Conservation (phyloP, 1,139 yeast genomes). For the Protomyces inundatus region DNA sequence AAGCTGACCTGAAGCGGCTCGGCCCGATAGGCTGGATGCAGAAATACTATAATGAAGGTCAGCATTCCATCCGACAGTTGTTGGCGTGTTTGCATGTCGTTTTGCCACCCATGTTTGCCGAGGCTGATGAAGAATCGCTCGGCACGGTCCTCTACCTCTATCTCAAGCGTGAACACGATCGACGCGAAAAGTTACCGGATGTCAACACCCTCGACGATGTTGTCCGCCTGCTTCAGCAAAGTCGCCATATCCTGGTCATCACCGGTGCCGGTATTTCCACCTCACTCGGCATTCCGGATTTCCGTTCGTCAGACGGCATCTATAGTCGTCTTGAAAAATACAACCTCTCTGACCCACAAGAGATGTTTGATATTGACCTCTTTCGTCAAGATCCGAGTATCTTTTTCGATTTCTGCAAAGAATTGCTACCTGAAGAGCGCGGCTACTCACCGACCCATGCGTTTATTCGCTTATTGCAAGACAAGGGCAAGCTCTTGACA, state of each 20-base stretch:
- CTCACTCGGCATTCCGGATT: constrained; percentile 88
- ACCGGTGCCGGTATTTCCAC: constrained; percentile 98
- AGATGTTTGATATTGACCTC: constrained; percentile 73
- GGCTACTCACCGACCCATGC: constrained; percentile 75
- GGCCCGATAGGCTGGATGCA: constrained; percentile 12
- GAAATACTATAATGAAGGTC: neutral
- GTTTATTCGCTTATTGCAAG: constrained; percentile 69
- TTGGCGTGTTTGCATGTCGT: constrained; percentile 3
- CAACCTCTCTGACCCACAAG: constrained; percentile 87
- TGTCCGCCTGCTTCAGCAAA: constrained; percentile 48
- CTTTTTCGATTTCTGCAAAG: constrained; percentile 81
- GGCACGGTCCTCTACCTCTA: constrained; percentile 13
- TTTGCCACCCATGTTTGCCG: constrained; percentile 6
- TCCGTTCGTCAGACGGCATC: constrained; percentile 83
- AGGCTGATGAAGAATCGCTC: neutral
- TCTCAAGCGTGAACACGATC: constrained; percentile 8
- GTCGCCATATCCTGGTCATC: constrained; percentile 65
- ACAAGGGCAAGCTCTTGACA: constrained; percentile 70
- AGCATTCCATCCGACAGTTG: neutral
- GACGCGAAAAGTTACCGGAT: constrained; percentile 31
- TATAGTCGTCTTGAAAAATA: constrained; percentile 63
- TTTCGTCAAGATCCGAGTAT: constrained; percentile 72
- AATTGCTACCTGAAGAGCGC: constrained; percentile 62
- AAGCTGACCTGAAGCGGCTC: neutral
- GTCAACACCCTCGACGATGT: constrained; percentile 61